These are phyloP conservation scores for Suzukiozyma palmioleophila DNA, from an alignment of 1,139 yeast species.

Conservation along the genomic window DNA sequence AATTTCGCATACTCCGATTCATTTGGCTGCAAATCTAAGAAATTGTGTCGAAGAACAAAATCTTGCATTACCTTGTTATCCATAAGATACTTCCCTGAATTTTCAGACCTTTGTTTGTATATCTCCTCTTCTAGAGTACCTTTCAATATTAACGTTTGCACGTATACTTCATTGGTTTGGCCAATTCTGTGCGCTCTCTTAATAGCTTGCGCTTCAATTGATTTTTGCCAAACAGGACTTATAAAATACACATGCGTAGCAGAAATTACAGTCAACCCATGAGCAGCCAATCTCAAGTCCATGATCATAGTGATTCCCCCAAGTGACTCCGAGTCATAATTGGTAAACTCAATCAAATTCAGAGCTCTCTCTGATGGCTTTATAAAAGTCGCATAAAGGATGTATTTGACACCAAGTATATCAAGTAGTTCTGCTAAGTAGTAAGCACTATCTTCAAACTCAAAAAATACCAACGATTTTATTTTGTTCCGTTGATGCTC, in stretches of 20 bases:
- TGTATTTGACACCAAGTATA: conserved; percentile 53
- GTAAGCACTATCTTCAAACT: conserved; percentile 67
- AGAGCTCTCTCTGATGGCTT: conserved; percentile 46
- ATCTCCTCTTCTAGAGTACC: conserved; percentile 68
- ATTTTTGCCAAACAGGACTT: conserved; percentile 67
- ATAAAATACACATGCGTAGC: conserved; percentile 68
- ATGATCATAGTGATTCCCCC: conserved; percentile 55
- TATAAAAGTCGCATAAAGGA: conserved; percentile 61
- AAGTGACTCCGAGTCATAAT: conserved; percentile 24
- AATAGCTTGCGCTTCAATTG: conserved; percentile 69
- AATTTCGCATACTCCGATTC: conserved; percentile 31
- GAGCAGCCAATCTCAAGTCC: conserved; percentile 67
- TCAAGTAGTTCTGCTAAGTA: conserved; percentile 63
- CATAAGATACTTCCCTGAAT: conserved; percentile 30
- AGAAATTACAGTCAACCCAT: conserved; percentile 63
- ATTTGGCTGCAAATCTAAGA: conserved; percentile 27
- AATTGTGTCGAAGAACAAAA: conserved; percentile 47
- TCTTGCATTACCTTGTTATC: conserved; percentile 58
- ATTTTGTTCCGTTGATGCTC: conserved; percentile 43
- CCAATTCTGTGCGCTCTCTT: conserved; percentile 75
- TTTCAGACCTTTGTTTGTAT: conserved; percentile 35
- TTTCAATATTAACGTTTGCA: conserved; percentile 60
- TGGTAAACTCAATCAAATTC: conserved; percentile 49
- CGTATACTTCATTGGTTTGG: conserved; percentile 43
- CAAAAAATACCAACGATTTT: conserved; percentile 64